Percentiles rank a stretch among this genome's conserved stretches.
Conservation (phyloP, 192 early-diverging fungal species). For the Haplosporangium gracile region DNA sequence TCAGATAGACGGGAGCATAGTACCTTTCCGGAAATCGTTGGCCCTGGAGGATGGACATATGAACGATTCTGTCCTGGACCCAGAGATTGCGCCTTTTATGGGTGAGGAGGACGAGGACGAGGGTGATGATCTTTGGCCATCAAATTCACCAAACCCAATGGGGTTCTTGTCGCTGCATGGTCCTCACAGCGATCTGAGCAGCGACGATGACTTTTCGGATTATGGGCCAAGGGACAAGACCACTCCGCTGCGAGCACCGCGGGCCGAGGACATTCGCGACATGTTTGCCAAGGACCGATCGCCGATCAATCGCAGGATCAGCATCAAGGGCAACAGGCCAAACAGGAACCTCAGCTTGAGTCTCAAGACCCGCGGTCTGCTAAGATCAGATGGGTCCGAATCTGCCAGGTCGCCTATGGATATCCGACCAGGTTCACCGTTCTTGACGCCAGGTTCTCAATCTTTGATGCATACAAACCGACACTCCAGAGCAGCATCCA, state of each 20-base stretch:
- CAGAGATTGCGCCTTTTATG: conserved; percentile 71
- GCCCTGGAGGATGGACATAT: conserved; percentile 53
- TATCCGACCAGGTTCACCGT: conserved; percentile 51
- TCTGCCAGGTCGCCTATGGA: conserved; percentile 53
- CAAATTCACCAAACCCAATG: conserved; percentile 52
- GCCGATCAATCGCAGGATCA: conserved; percentile 59
- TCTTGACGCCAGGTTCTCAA: conserved; percentile 20
- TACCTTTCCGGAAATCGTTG: conserved; percentile 63
- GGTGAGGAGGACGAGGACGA: conserved; percentile 72
- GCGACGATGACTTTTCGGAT: conserved; percentile 61
- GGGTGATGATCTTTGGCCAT: conserved; percentile 54
- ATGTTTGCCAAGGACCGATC: conserved; percentile 65
- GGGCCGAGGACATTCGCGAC: conserved; percentile 64
- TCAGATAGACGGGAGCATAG: conserved; percentile 30
- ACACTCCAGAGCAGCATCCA: conserved; percentile 44
- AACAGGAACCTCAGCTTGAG: conserved; percentile 48
- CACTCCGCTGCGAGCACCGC: conserved; percentile 19
- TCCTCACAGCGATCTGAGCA: conserved; percentile 47
- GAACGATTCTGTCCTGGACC: conserved; percentile 63
- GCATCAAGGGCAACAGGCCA: conserved; percentile 57
- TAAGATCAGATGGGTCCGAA: conserved; percentile 55
- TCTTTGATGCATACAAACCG: conserved; percentile 25
- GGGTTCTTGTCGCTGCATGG: conserved; percentile 40
- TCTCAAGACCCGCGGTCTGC: conserved; percentile 53
- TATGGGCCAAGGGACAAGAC: conserved; percentile 47